These are phyloP conservation scores for Monosporascus sp. DNA, from an alignment of 2,329 filamentous ascomycete species.

Conservation along the genomic window DNA sequence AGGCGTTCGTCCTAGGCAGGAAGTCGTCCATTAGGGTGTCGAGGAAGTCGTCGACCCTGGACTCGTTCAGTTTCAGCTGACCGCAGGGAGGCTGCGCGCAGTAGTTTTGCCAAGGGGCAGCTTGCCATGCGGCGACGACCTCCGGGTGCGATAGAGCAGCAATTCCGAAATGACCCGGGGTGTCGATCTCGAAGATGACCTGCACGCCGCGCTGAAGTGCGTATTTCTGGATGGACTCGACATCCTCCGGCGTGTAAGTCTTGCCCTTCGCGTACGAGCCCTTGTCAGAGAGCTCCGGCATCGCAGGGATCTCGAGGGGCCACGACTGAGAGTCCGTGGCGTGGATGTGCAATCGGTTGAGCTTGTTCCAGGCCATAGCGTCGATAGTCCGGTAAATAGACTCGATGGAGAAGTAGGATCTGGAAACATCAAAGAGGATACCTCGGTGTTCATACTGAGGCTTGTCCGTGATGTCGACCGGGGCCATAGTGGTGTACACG, in stretches of 20 bases:
- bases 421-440: slow-evolving; percentile 70
- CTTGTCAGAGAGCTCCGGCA: slow-evolving; percentile 66
- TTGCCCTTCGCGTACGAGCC: slow-evolving; percentile 67
- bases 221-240: slow-evolving; percentile 64
- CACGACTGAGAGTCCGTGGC: slow-evolving; percentile 80
- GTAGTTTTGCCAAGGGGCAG: slow-evolving; percentile 52
- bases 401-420: slow-evolving; percentile 63
- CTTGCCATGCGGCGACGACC: slow-evolving; percentile 60
- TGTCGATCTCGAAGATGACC: slow-evolving; percentile 72
- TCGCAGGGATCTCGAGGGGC: slow-evolving; percentile 72
- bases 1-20: slow-evolving; percentile 64
- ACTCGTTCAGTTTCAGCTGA: slow-evolving; percentile 71
- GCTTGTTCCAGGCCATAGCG: slow-evolving; percentile 70
- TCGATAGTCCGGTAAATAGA: slow-evolving; percentile 74
- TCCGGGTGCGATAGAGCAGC: slow-evolving; percentile 65
- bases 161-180: slow-evolving; percentile 71
- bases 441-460: slow-evolving; percentile 75
- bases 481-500: slow-evolving; percentile 66
- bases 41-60: slow-evolving; percentile 65
- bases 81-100: slow-evolving; percentile 61
- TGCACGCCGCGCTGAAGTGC: slow-evolving; percentile 64
- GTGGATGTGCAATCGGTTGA: slow-evolving; percentile 78
- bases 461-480: slow-evolving; percentile 65
- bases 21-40: slow-evolving; percentile 70
- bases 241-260: slow-evolving; percentile 61